Evolutionary conservation across 2,329 filamentous ascomycete genomes (phyloP), one percentile per base, ranked within the genome.

Genomic region (Pyrenochaeta sp.): DNA sequence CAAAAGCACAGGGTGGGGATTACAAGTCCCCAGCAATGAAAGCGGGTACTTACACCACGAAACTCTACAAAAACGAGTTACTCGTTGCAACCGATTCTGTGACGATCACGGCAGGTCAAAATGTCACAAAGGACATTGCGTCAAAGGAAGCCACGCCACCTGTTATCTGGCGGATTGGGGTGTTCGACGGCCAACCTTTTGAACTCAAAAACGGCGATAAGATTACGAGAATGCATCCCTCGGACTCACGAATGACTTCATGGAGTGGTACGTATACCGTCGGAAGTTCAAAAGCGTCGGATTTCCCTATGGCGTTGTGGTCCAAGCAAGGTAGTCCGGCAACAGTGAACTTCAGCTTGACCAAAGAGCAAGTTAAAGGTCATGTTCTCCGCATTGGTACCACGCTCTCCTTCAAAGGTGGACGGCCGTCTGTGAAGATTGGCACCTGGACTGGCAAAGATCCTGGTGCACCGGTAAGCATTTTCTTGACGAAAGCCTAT

Each of bases 121-220:
- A 46, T 7, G 28, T 41, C 3, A 41, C 32, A 3, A 58, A 61
- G 20, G 43, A 61, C 28, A 59, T 61, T 17, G 43, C 49, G 10
- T 59, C 58, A 1, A 59, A 53, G 37, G 58, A 61, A 31, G 6
- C 37, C 1, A 46, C 46, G 9, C 24, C 46, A 1, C 17, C 46
- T 13, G 47, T 51, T 3, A 51, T 61, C 7, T 61, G 55, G 58
- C 44, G 58, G 6, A 53, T 61, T 15, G 58, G 58, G 4, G 45
- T 59, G 1, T 61, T 61, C 38, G 58, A 59, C 29, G 58, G 58
- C 3, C 51, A 52, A 19, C 58, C 58, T 2, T 50, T 53, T 22
- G 58, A 61, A n/a, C 38, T 61, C 8, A 59, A 58, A 37, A 61
- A 61, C 26, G 58, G 58, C 7, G 58, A 61, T 31, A 61, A 59